Evolutionary conservation across 345 rosid species (phyloP).

Genomic region (Excoecaria cochinchinensis): DNA sequence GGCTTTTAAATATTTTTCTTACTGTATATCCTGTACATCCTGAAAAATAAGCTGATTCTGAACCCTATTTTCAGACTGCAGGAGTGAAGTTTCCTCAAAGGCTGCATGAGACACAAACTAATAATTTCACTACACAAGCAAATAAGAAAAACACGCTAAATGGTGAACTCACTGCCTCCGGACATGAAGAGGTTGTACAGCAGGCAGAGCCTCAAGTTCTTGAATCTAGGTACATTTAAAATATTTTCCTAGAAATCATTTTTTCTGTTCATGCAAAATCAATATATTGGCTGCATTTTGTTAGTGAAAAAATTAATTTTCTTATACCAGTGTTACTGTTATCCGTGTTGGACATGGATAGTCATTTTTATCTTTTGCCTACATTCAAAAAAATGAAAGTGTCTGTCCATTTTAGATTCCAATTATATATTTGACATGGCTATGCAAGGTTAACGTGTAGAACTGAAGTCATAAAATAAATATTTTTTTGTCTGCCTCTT

Average conservation of each 20-base stretch:
- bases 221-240: constrained; percentile 63
- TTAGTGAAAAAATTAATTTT: neutral
- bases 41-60: constrained; percentile 17
- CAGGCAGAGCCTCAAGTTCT: constrained; percentile 50
- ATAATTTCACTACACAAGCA: constrained; percentile 37
- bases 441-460: neutral
- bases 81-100: constrained; percentile 88
- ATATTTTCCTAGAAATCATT: neutral
- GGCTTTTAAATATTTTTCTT: neutral
- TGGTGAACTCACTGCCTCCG: constrained; percentile 57
- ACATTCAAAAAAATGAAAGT: neutral
- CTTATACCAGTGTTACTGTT: neutral
- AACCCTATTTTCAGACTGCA: constrained; percentile 48
- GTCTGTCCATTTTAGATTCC: neutral
- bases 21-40: neutral
- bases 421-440: neutral
- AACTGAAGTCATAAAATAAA: neutral
- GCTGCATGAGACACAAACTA: constrained; percentile 26
- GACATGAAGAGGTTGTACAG: constrained; percentile 43
- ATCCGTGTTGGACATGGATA: neutral
- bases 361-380: neutral
- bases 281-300: neutral
- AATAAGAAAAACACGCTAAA: constrained; percentile 46
- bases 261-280: neutral
- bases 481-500: too few relatives aligned